These are phyloP conservation scores for Hypomontagnella submonticulosa DNA, from an alignment of 495 filamentous ascomycete species.

Conservation along the genomic window DNA sequence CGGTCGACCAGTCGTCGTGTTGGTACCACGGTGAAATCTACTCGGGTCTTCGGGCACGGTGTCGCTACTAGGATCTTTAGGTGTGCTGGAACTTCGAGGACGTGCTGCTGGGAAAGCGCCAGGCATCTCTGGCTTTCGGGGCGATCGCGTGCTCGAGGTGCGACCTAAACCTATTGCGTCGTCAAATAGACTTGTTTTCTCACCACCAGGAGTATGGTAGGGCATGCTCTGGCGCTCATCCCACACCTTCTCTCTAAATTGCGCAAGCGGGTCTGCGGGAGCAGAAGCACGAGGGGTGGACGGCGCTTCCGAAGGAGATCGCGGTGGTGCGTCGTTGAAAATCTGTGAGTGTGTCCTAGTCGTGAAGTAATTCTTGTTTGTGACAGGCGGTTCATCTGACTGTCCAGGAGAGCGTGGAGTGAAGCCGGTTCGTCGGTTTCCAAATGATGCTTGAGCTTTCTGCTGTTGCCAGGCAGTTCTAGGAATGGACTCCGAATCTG, in stretches of 20 bases:
- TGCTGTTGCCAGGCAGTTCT: conserved; percentile 57
- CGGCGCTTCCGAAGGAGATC: conserved; percentile 9
- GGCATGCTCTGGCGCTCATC: conserved; percentile 71
- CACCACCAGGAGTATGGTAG: conserved; percentile 75
- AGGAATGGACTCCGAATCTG: conserved; percentile 35
- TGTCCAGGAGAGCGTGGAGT: conserved; percentile 51
- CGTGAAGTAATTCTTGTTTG: conserved; percentile 57
- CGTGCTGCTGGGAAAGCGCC: conserved; percentile 35
- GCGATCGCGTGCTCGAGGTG: conserved; percentile 38
- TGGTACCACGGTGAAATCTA: conserved; percentile 2
- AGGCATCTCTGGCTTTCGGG: conserved; percentile 34
- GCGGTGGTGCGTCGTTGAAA: conserved; percentile 50
- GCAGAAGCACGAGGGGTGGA: conserved; percentile 20
- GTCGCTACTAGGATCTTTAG: conserved; percentile 40
- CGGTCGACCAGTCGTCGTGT: conserved; percentile 1
- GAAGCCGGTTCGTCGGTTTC: conserved; percentile 53
- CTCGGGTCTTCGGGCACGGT: conserved; percentile 34
- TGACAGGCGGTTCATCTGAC: conserved; percentile 58
- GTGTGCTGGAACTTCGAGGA: conserved; percentile 41
- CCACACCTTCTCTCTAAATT: conserved; percentile 55
- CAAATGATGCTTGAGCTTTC: conserved; percentile 59
- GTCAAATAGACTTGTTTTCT: conserved; percentile 70
- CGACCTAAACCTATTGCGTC: conserved; percentile 41
- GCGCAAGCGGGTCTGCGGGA: conserved; percentile 55
- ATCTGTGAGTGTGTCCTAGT: conserved; percentile 47